Conservation (phyloP, 345 rosid species). For the Psidium guajava region DNA sequence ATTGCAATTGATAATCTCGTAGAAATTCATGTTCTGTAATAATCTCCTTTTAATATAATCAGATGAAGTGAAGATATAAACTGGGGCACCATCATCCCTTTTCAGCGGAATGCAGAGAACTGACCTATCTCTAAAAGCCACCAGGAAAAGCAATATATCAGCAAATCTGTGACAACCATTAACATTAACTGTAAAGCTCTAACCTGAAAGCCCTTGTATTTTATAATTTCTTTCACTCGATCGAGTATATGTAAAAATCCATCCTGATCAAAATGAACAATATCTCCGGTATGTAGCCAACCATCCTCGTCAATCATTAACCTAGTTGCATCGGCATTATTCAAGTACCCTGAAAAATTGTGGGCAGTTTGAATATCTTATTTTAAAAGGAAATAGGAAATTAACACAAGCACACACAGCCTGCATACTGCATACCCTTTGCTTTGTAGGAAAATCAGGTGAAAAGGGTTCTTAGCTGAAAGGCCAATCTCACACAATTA, state of each 20-base stretch:
- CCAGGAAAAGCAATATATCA: neutral
- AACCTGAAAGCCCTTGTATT: slow-evolving; percentile 92
- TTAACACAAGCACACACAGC: neutral
- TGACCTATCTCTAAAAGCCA: neutral
- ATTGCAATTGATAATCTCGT: neutral
- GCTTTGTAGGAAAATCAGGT: neutral
- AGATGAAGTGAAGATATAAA: neutral
- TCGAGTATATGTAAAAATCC: slow-evolving; percentile 60
- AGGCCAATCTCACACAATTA: neutral
- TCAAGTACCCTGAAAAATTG: slow-evolving; percentile 44
- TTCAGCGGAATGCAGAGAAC: neutral
- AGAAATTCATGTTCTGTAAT: neutral
- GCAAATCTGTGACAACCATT: neutral
- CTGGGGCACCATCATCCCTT: neutral
- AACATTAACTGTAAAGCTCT: neutral
- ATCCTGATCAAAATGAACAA: slow-evolving; percentile 59
- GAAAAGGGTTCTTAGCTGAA: neutral
- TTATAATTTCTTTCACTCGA: slow-evolving; percentile 77
- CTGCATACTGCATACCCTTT: neutral
- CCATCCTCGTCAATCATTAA: slow-evolving; percentile 42
- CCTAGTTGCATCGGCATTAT: slow-evolving; percentile 51
- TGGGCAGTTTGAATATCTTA: neutral
- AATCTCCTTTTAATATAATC: neutral
- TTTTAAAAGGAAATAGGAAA: neutral
- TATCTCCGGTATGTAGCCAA: slow-evolving; percentile 90